phyloP scores from a whole-genome alignment of 495 filamentous ascomycete species.

The Cladorrhinum samala region DNA sequence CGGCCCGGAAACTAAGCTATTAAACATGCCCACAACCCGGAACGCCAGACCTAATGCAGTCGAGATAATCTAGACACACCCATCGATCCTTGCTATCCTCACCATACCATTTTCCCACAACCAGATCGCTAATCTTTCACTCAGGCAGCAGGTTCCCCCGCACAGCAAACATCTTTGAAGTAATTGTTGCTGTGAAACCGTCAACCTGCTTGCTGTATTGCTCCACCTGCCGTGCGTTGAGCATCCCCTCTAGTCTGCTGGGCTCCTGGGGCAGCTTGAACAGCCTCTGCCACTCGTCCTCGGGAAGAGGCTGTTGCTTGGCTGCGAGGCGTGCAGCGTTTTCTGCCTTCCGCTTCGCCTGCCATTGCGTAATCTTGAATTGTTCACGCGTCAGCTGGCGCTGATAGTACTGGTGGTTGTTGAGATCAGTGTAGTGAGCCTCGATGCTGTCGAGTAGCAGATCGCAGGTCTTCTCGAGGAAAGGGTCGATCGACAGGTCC shows the following conservation, averaged over 20 bases:
- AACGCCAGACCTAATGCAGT: conserved; percentile 32
- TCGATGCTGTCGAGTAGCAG: conserved; percentile 94
- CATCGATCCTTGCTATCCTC: conserved; percentile 5
- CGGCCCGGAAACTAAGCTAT: conserved; percentile 20
- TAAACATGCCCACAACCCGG: conserved; percentile 21
- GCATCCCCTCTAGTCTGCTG: conserved; percentile 80
- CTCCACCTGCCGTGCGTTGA: conserved; percentile 92
- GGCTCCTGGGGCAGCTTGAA: conserved; percentile 97
- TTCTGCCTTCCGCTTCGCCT: conserved; percentile 90
- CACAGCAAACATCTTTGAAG: conserved; percentile 96
- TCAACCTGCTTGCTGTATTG: conserved; percentile 97
- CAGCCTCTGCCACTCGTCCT: conserved; percentile 96
- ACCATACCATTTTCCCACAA: no score
- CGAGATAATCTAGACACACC: conserved; percentile 13
- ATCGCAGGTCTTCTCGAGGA: conserved; percentile 97
- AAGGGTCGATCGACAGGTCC: conserved; percentile 91
- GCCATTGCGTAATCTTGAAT: conserved; percentile 91
- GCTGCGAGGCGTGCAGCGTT: conserved; percentile 76
- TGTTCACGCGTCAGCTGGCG: conserved; percentile 92
- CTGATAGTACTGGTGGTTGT: conserved; percentile 99
- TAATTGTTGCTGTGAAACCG: conserved; percentile 86
- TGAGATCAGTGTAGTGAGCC: conserved; percentile 93
- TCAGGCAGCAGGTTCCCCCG: conserved; percentile 61
- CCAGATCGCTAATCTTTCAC: no score
- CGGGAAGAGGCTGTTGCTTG: conserved; percentile 83